phyloP scores from a whole-genome alignment of 345 rosid species.

The Citrus reticulata region DNA sequence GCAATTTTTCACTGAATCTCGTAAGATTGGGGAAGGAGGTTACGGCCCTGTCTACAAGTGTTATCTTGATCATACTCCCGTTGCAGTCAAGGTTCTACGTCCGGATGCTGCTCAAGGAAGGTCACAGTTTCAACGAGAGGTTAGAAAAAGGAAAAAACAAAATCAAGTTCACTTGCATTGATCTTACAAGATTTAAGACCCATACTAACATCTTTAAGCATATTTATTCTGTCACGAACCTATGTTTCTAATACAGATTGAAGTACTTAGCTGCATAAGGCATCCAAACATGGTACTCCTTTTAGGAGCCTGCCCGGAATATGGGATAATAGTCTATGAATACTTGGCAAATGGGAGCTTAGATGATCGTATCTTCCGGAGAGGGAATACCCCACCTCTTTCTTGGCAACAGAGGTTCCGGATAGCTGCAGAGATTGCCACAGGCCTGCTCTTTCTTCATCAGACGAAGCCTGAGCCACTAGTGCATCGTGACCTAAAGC shows the following conservation, averaged over 20 bases:
- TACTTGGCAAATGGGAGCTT: conserved; percentile 92
- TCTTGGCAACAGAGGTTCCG: conserved; percentile 88
- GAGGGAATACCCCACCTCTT: conserved; percentile 52
- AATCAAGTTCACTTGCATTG: background rate
- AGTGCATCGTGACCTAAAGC: conserved; percentile 97
- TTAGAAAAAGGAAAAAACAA: conserved; percentile 8
- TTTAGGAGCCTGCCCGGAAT: conserved; percentile 94
- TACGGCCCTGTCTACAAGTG: conserved; percentile 91
- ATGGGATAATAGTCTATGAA: conserved; percentile 80
- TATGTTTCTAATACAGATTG: conserved; percentile 42
- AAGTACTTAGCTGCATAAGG: conserved; percentile 83
- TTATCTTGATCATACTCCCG: conserved; percentile 75
- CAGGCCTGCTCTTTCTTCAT: conserved; percentile 87
- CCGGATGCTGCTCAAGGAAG: conserved; percentile 98
- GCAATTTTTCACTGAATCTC: conserved; percentile 39
- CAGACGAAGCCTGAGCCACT: conserved; percentile 93
- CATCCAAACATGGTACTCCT: conserved; percentile 98
- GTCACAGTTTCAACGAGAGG: conserved; percentile 89
- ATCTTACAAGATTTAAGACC: no score
- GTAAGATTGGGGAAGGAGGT: conserved; percentile 92
- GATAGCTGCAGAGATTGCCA: conserved; percentile 79
- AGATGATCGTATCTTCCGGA: conserved; percentile 61
- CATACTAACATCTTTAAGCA: background rate
- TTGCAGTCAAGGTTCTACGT: conserved; percentile 81
- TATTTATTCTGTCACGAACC: background rate